phyloP scores from a whole-genome alignment of 2,329 filamentous ascomycete species.

The Cordyceps javanica region DNA sequence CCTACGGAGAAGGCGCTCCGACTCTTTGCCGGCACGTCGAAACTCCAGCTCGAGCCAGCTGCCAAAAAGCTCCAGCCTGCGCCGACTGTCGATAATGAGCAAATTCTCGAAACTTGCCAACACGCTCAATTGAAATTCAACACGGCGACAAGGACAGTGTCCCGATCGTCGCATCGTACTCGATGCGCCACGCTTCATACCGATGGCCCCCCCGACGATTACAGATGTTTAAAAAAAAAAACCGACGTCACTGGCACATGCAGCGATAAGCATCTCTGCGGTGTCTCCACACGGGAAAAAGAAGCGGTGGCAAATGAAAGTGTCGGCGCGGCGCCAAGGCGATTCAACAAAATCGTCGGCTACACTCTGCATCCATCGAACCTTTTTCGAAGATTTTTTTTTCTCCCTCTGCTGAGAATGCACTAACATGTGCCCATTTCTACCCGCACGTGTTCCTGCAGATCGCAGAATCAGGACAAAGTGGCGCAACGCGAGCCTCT shows the following conservation, averaged over 20 bases:
- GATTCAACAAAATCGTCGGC: background rate
- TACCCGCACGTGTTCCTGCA: slow-evolving; percentile 3
- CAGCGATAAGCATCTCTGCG: background rate
- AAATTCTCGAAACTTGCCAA: background rate
- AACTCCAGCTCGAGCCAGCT: background rate
- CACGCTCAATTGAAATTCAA: background rate
- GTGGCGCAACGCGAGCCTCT: background rate
- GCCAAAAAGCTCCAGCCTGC: background rate
- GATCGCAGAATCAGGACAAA: background rate
- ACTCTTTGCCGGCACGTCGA: background rate
- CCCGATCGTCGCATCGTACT: no score
- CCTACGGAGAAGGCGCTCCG: background rate
- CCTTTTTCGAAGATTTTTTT: background rate
- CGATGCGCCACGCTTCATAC: background rate
- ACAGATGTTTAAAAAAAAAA: no score
- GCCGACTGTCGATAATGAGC: background rate
- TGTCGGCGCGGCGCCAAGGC: background rate
- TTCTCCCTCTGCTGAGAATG: background rate
- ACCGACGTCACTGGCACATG: background rate
- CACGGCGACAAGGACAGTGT: no score
- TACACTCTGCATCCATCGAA: background rate
- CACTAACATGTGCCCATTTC: background rate
- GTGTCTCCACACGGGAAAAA: background rate
- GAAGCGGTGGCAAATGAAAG: background rate
- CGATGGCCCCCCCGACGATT: no score